Conservation (phyloP, 225 moss, liverwort and hornwort genomes). For the Bryum argenteum region DNA sequence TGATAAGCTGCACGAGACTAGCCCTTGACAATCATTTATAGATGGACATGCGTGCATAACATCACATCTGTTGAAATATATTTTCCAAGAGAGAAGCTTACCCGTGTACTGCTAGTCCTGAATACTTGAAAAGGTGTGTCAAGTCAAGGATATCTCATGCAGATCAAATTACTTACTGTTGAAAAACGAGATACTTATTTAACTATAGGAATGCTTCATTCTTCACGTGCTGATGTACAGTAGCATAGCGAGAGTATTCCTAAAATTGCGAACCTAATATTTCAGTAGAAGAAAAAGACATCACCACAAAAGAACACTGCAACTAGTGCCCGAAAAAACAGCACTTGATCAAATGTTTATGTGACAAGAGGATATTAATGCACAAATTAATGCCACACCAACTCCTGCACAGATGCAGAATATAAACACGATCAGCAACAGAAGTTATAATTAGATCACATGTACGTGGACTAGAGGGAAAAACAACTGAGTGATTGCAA, state of each 20-base stretch:
- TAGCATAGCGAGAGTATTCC: not conserved
- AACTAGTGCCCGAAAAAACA: conserved; percentile 7
- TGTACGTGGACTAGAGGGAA: conserved; percentile 14
- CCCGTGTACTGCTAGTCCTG: conserved; percentile 92
- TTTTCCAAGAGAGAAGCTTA: conserved; percentile 36
- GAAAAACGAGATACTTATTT: not conserved
- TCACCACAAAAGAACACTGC: not conserved
- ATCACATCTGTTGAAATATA: conserved; percentile 13
- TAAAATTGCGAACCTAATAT: not conserved
- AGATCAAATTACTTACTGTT: not conserved
- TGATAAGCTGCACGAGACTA: conserved; percentile 7
- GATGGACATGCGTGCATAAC: conserved; percentile 16
- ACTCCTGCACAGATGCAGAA: conserved; percentile 68
- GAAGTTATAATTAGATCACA: conserved; percentile 20
- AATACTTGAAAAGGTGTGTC: conserved; percentile 91
- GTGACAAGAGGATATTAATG: conserved; percentile 78
- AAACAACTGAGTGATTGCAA: conserved; percentile 2
- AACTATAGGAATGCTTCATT: not conserved
- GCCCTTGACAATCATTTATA: conserved; percentile 9
- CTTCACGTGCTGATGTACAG: not conserved
- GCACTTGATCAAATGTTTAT: conserved; percentile 2
- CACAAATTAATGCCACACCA: conserved; percentile 89
- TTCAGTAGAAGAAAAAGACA: not conserved
- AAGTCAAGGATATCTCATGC: conserved; percentile 61
- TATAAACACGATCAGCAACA: conserved; percentile 36